Percentiles rank a stretch among this genome's conserved stretches.
Evolutionary conservation across 306 rosid species (phyloP).

Genomic region (Phaseolus lunatus): DNA sequence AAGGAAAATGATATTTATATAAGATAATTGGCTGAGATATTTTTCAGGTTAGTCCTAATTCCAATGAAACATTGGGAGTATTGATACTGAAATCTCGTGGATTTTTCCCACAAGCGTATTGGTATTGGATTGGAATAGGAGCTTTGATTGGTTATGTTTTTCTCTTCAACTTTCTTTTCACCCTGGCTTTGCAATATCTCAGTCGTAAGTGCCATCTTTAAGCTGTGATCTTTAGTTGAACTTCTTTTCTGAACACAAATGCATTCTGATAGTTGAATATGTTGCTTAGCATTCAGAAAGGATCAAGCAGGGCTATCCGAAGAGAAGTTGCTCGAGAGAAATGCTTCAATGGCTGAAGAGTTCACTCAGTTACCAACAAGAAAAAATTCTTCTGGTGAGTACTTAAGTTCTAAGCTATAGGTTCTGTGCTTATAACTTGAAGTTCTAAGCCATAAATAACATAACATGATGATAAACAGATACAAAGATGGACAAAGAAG

Average conservation of each 20-base stretch:
- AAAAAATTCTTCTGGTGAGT: constrained; percentile 43
- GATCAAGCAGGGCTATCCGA: constrained; percentile 64
- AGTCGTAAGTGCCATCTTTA: constrained; percentile 59
- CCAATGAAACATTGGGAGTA: constrained; percentile 75
- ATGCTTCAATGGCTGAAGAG: constrained; percentile 52
- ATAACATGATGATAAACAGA: constrained; percentile 46
- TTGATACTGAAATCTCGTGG: constrained; percentile 73
- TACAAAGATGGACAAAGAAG: constrained; percentile 41
- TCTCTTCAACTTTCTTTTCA: constrained; percentile 66
- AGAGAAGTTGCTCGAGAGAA: constrained; percentile 68
- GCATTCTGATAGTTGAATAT: constrained; percentile 24
- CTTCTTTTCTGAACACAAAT: not conserved
- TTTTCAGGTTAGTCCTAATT: constrained; percentile 60
- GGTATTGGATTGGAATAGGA: constrained; percentile 95
- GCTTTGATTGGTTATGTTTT: constrained; percentile 74
- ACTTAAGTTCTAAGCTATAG: constrained; percentile 21
- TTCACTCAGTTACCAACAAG: not conserved
- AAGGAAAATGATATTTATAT: not conserved
- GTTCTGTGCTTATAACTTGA: not conserved
- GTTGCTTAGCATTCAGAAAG: constrained; percentile 51
- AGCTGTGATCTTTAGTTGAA: not conserved
- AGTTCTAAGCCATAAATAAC: constrained; percentile 25
- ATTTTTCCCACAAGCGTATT: constrained; percentile 68
- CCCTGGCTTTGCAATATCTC: constrained; percentile 74
- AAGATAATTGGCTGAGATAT: constrained; percentile 15